These are phyloP conservation scores for Luvunga scandens DNA, from an alignment of 345 rosid genomes.

Conservation along the genomic window DNA sequence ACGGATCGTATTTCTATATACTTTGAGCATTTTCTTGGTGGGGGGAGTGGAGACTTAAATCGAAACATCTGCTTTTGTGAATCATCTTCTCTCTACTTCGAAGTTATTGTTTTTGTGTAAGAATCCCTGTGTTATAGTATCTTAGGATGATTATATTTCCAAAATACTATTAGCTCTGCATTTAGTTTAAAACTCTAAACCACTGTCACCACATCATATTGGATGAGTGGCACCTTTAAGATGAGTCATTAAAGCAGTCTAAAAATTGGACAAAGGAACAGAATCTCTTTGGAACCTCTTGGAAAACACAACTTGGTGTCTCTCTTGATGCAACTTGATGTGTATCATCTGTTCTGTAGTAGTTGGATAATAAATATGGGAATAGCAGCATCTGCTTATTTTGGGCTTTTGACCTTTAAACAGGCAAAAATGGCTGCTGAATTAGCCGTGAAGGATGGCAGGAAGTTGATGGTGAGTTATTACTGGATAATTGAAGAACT, in stretches of 20 bases:
- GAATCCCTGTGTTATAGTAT: not conserved
- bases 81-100: not conserved
- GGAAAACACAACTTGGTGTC: not conserved
- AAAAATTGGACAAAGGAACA: not conserved
- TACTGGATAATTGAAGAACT: slow-evolving; percentile 10
- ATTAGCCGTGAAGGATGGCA: slow-evolving; percentile 60
- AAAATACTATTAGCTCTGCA: not conserved
- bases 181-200: not conserved
- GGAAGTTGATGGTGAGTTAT: slow-evolving; percentile 72
- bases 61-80: not conserved
- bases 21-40: not conserved
- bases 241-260: not conserved
- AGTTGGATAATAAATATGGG: not conserved
- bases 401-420: slow-evolving; percentile 8
- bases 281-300: not conserved
- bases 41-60: not conserved
- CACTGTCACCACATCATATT: not conserved
- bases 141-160: not conserved
- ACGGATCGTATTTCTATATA: not conserved
- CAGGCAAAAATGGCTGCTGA: slow-evolving; percentile 79
- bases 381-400: slow-evolving; percentile 10
- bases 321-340: not conserved
- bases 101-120: not conserved
- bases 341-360: not conserved
- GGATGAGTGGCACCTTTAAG: not conserved